These are phyloP conservation scores for Cercospora sp. DNA, from an alignment of 2,329 filamentous ascomycete genomes.

Conservation along the genomic window DNA sequence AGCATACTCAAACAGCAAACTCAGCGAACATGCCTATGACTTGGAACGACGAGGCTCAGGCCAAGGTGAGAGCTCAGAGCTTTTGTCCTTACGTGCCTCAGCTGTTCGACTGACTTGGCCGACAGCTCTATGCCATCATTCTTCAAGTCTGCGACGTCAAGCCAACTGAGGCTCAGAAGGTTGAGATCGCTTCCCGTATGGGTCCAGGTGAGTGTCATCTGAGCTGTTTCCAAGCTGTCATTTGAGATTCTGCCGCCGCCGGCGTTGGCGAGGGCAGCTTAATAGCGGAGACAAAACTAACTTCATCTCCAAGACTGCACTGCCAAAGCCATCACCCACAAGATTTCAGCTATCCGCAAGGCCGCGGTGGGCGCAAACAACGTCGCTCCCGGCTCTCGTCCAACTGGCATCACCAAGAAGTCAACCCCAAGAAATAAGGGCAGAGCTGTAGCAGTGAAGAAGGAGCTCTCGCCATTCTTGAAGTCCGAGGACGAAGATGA, in stretches of 20 bases:
- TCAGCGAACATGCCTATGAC: conserved; percentile 35
- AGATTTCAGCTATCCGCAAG: conserved; percentile 32
- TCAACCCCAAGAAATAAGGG: background rate
- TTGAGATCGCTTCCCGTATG: conserved; percentile 34
- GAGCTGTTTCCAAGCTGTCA: background rate
- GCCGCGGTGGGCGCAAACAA: background rate
- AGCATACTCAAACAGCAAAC: background rate
- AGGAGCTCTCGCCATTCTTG: background rate
- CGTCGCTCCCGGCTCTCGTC: background rate
- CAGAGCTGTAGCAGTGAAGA: background rate
- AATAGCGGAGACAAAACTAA: background rate
- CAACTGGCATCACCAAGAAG: background rate
- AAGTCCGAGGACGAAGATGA: conserved; percentile 6
- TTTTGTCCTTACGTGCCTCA: background rate
- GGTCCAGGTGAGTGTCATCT: conserved; percentile 27
- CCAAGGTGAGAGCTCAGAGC: conserved; percentile 28
- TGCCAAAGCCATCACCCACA: conserved; percentile 37
- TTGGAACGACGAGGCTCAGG: conserved; percentile 36
- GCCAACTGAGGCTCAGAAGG: conserved; percentile 24
- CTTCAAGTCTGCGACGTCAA: conserved; percentile 37
- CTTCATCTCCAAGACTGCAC: conserved; percentile 31
- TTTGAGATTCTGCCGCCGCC: background rate
- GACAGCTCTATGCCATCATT: conserved; percentile 33
- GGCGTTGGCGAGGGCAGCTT: background rate
- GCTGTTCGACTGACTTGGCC: background rate